Evolutionary conservation across 257 asterid species (phyloP), one percentile per base, ranked within the genome.

Genomic region (Capsicum rhomboideum): DNA sequence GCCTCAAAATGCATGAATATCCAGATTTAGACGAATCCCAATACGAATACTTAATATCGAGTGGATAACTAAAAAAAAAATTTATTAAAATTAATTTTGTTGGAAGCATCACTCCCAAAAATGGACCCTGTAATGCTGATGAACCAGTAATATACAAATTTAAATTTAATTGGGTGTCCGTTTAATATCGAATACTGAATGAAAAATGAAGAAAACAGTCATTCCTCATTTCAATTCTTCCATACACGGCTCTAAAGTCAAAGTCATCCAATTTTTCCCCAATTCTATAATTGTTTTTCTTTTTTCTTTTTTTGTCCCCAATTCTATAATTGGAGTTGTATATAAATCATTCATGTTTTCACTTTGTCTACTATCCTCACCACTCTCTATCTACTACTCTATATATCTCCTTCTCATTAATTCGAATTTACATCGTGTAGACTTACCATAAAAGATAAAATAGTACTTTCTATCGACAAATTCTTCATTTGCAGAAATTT

Each of bases 171-270:
- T n/a, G n/a, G n/a, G n/a, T n/a, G n/a, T n/a, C n/a, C 40, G 40
- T 34, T 34, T 2, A 34, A 34, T 34, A 34, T 34, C 40, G 2
- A 64, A 61, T 12, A 2, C 0, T 1, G 2, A 61, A 23, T 26
- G 69, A 3, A 59, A 26, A 26, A 11, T 8, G 2, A 2, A 63
- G 28, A 64, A 64, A 14, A 1, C 37, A 1, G 72, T 29, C 42
- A 64, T 14, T n/a, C 31, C 6, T 74, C 21, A 4, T 21, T 46
- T 10, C 52, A 0, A 31, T 42, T 78, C 26, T 11, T 63, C n/a
- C 75, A 56, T 5, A 69, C 83, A 80, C 85, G 86, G 23, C 74
- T 52, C 10, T 1, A 20, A 82, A 82, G 88, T 87, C 90, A 79
- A 58, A 85, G 86, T 78, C 88, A 44, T 67, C 80, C 29, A 18